A percentile compares a stretch with the other conserved stretches of the same genome.
phyloP scores from a whole-genome alignment of 805 yeast species.

The Kodamaea nitidulidarum region DNA sequence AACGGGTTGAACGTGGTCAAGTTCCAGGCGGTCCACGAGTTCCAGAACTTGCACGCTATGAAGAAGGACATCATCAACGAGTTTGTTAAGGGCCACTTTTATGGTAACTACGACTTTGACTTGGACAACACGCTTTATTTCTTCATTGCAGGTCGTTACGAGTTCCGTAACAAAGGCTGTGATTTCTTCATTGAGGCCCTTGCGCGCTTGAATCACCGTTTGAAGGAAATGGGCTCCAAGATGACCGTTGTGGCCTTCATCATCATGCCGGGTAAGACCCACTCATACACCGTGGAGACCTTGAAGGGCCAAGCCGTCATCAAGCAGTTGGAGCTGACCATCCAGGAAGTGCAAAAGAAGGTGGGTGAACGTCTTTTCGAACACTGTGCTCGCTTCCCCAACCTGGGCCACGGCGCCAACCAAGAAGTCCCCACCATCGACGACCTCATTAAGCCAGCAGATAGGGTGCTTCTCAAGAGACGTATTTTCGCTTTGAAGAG shows the following conservation, averaged over 20 bases:
- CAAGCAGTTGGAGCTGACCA: slow-evolving; percentile 83
- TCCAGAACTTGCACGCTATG: slow-evolving; percentile 91
- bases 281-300: slow-evolving; percentile 93
- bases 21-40: slow-evolving; percentile 96
- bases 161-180: slow-evolving; percentile 93
- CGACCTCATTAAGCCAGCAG: slow-evolving; percentile 81
- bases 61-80: slow-evolving; percentile 91
- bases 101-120: slow-evolving; percentile 93
- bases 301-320: slow-evolving; percentile 95
- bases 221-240: slow-evolving; percentile 76
- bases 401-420: slow-evolving; percentile 35
- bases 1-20: slow-evolving; percentile 94
- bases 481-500: slow-evolving; percentile 91
- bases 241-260: slow-evolving; percentile 95
- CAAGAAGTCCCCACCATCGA: slow-evolving; percentile 72
- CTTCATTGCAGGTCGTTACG: slow-evolving; percentile 96
- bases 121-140: slow-evolving; percentile 90
- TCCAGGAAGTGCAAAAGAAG: slow-evolving; percentile 77
- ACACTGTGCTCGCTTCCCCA: slow-evolving; percentile 70
- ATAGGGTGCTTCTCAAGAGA: slow-evolving; percentile 82
- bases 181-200: slow-evolving; percentile 91
- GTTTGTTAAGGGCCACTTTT: slow-evolving; percentile 93
- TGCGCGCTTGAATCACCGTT: slow-evolving; percentile 84
- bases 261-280: slow-evolving; percentile 95
- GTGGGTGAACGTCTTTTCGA: slow-evolving; percentile 88